Conservation (phyloP, 345 rosid genomes). For the Acer negundo region DNA sequence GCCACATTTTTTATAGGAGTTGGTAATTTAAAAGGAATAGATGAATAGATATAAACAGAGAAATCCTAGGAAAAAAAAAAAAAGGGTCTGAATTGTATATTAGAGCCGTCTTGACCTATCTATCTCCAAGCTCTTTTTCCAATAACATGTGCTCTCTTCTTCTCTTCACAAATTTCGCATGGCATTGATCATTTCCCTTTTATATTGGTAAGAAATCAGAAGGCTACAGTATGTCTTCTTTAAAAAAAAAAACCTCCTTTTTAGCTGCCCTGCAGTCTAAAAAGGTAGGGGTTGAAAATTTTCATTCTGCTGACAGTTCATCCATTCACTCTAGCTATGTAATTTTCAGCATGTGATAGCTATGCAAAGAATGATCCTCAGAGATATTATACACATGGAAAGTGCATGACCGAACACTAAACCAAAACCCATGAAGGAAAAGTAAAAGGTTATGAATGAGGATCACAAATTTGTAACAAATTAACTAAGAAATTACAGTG, state of each 20-base stretch:
- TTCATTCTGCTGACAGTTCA: not conserved
- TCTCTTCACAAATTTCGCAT: not conserved
- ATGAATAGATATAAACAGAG: not conserved
- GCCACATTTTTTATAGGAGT: not conserved
- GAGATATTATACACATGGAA: not conserved
- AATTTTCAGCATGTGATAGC: not conserved
- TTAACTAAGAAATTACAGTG: constrained; percentile 1
- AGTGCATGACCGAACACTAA: constrained; percentile 9
- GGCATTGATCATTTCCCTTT: not conserved
- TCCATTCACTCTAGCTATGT: not conserved
- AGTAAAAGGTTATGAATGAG: constrained; percentile 4
- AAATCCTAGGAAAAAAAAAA: not conserved
- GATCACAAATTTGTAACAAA: constrained; percentile 6
- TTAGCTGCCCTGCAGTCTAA: not conserved
- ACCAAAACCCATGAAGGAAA: constrained; percentile 7
- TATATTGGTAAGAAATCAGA: not conserved
- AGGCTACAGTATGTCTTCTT: not conserved
- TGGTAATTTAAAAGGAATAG: not conserved
- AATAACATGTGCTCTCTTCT: not conserved
- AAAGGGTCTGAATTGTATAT: not conserved
- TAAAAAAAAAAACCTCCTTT: not conserved
- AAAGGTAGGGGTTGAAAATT: not conserved
- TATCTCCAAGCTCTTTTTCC: not conserved
- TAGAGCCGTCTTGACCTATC: not conserved
- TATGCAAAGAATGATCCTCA: constrained; percentile 5